Evolutionary conservation across 805 yeast genomes (phyloP), one percentile per base, ranked within the genome.

Genomic region (Sugiyamaella smithiae): DNA sequence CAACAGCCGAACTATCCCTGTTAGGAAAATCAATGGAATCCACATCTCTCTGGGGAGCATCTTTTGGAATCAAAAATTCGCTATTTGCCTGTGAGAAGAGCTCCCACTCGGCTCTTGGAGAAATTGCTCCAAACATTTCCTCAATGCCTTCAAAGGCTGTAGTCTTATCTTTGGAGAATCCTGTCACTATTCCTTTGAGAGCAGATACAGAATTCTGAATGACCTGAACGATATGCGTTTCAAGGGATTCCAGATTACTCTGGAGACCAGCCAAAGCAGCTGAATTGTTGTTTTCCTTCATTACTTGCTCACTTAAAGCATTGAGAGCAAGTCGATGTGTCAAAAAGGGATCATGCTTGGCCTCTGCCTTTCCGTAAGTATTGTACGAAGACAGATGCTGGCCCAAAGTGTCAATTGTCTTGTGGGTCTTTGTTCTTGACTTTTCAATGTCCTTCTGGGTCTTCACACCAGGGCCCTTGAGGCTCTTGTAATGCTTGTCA

Each of bases 311-410:
- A 9, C 65, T 67, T 3, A 77, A 72, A 40, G 67, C 62, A 38
- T 61, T 57, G 23, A 67, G 48, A 2, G 72, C 63, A 2, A 51
- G 38, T 45, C 80, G 70, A 56, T 71, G 70, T 38, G 69, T 52
- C 23, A 76, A 56, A 53, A 71, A 77, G 4, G 82, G 82, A 54
- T 77, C 82, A 32, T 62, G 63, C 40, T 63, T 60, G 45, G 67
- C 64, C 26, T 73, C 76, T 5, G 67, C 50, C 46, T 64, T 66
- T 23, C 48, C 49, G 8, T 55, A 55, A 2, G 40, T 32, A 11
- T 59, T 58, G 48, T 59, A 67, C 40, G 71, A 70, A 7, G 67
- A 46, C 16, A 71, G 64, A n/a, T 56, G 46, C 25, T 61, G 63
- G 35, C 67, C 64, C 12, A 71, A 59, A n/a, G 60, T 61, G 53